Evolutionary conservation across 139 green algal genomes (phyloP).

Genomic region (Chlorella sp.): DNA sequence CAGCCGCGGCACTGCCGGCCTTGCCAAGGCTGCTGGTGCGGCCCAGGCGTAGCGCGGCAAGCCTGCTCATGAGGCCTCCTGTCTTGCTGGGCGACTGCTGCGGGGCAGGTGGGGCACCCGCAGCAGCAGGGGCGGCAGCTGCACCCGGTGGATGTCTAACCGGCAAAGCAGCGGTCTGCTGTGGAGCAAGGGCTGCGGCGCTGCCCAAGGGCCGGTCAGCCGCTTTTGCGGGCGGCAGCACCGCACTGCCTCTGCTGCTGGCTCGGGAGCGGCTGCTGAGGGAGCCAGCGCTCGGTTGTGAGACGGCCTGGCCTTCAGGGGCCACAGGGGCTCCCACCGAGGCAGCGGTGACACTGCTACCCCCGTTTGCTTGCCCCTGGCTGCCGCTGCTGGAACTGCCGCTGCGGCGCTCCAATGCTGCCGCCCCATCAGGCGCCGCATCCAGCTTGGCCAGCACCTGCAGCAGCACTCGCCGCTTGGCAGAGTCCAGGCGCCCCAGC

Average conservation of each 20-base stretch:
- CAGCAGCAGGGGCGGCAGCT: background rate
- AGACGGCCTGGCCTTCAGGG: background rate
- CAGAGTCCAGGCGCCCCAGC: conserved; percentile 26
- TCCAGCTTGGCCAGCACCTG: conserved; percentile 18
- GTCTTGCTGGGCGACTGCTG: background rate
- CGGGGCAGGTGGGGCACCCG: too few species aligned
- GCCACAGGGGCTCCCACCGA: too few species aligned
- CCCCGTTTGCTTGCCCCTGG: too few species aligned
- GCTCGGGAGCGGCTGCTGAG: background rate
- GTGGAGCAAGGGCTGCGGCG: background rate
- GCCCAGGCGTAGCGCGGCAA: conserved; percentile 1
- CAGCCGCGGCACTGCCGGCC: background rate
- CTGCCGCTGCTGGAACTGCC: too few species aligned
- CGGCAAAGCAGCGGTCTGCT: too few species aligned
- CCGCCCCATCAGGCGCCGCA: background rate
- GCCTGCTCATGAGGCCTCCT: background rate
- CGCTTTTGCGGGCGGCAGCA: background rate
- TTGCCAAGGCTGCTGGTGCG: conserved; percentile 5
- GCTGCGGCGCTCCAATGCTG: too few species aligned
- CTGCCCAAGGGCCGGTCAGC: background rate
- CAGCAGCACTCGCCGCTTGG: conserved; percentile 33
- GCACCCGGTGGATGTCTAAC: background rate
- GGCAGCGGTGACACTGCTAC: too few species aligned
- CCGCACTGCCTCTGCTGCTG: background rate
- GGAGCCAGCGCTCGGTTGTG: background rate